Conservation (phyloP, 2,329 filamentous ascomycete genomes). For the Hymenoscyphus occultus region DNA sequence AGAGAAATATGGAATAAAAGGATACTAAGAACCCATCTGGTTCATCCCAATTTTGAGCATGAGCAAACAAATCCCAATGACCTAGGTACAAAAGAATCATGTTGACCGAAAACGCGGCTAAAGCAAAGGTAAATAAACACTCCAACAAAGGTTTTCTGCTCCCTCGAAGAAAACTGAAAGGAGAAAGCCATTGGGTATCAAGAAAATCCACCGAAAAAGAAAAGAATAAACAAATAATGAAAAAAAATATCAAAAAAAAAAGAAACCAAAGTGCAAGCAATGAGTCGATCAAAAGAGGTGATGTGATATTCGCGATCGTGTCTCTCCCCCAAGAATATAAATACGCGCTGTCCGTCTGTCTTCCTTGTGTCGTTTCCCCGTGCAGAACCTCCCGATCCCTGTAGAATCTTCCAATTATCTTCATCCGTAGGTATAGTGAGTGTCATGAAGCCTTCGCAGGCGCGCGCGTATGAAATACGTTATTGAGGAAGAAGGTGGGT, state of each 20-base stretch:
- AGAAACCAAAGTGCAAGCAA: neutral
- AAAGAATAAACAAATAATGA: neutral
- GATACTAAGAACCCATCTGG: neutral
- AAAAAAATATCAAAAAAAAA: neutral
- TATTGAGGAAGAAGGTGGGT: neutral
- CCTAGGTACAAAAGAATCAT: neutral
- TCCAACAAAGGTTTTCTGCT: neutral
- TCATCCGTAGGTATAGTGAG: no score
- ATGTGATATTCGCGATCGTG: neutral
- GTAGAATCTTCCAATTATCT: no score
- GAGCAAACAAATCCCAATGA: neutral
- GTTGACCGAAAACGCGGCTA: neutral
- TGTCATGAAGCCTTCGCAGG: neutral
- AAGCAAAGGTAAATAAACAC: neutral
- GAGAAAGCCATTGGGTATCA: neutral
- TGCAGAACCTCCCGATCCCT: neutral
- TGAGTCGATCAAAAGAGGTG: neutral
- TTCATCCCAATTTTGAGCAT: neutral
- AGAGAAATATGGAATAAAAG: neutral
- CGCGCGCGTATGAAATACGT: neutral
- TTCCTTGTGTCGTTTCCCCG: neutral
- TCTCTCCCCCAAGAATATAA: neutral
- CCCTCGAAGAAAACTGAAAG: neutral
- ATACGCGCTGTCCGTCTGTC: neutral
- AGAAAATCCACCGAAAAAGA: neutral